Percentiles rank a stretch among this genome's conserved stretches.
Conservation (phyloP, 2,329 filamentous ascomycete genomes). For the Lasiodiplodia sp. region DNA sequence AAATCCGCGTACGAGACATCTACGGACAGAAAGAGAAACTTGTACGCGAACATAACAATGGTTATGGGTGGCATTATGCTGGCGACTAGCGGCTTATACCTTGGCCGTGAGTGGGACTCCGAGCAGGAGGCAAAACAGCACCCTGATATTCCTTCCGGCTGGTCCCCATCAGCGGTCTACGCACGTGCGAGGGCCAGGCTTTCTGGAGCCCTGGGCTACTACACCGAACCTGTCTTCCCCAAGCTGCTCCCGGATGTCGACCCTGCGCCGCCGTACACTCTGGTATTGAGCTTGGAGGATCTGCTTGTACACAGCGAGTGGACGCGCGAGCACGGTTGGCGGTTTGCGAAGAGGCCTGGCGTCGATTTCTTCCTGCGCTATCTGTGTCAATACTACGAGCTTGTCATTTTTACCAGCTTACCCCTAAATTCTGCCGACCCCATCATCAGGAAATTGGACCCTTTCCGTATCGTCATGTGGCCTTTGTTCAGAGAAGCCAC, state of each 20-base stretch:
- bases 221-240: conserved; percentile 92
- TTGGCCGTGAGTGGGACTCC: conserved; percentile 86
- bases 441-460: conserved; percentile 90
- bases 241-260: conserved; percentile 87
- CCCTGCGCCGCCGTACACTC: conserved; percentile 85
- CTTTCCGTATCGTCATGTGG: conserved; percentile 94
- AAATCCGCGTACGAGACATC: conserved; percentile 90
- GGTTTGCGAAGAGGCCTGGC: conserved; percentile 91
- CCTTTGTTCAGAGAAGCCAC: conserved; percentile 96
- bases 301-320: conserved; percentile 94
- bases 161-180: conserved; percentile 78
- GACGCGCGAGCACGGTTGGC: conserved; percentile 93
- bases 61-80: conserved; percentile 63
- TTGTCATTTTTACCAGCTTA: conserved; percentile 92
- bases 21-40: conserved; percentile 79
- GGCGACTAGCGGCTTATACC: conserved; percentile 70
- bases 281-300: conserved; percentile 92
- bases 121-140: conserved; percentile 75
- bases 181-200: conserved; percentile 78
- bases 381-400: conserved; percentile 95
- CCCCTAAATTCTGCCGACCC: conserved; percentile 86
- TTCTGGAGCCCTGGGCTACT: conserved; percentile 82
- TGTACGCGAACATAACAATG: conserved; percentile 79
- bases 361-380: conserved; percentile 98
- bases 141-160: conserved; percentile 78